Evolutionary conservation across 306 rosid genomes (phyloP), one percentile per base, ranked within the genome.

Genomic region (Glycine latifolia): DNA sequence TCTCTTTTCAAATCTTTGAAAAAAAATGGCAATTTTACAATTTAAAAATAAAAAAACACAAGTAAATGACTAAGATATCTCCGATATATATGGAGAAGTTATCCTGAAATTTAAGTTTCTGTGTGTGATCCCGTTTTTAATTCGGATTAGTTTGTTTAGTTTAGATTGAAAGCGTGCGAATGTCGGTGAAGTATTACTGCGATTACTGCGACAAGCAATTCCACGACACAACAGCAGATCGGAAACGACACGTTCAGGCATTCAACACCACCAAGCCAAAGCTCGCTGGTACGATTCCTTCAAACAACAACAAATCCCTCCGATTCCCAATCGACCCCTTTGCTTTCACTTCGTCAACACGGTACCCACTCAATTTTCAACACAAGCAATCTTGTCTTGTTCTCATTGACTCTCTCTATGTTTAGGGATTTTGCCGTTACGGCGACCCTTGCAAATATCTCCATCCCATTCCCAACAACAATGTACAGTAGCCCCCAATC

Each of bases 281-380:
- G 94, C 96, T 73, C 90, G 87, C 7, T 91, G 99, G 99, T 91
- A 86, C 81, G 93, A 91, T 86, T 95, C 98, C 82, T 70, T 90
- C 96, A 88, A 85, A 47, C 13, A 44, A 13, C 77, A 78, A 9
- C 76, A 67, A 9, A 48, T 7, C 0, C 69, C 3, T 5, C 54
- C 3, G 31, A 12, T 9, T 71, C 66, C 87, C 7, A 39, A 1
- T 70, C 39, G 41, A 71, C 86, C 89, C 65, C 74, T 92, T 11
- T 95, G 97, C 81, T 79, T 85, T 46, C 94, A 91, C 71, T 95
- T 91, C 76, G 11, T 89, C 75, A 88, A 89, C 59, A 91, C 90
- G 80, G 99, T 92, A 71, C 12, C 6, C 48, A 44, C 1, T 97
- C 90, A 2, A 13, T 41, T 10, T 10, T 13, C 56, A 12, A 37